Base-by-base conservation (phyloP, 305 asterid genomes). In the Coffea humblotiana region DNA sequence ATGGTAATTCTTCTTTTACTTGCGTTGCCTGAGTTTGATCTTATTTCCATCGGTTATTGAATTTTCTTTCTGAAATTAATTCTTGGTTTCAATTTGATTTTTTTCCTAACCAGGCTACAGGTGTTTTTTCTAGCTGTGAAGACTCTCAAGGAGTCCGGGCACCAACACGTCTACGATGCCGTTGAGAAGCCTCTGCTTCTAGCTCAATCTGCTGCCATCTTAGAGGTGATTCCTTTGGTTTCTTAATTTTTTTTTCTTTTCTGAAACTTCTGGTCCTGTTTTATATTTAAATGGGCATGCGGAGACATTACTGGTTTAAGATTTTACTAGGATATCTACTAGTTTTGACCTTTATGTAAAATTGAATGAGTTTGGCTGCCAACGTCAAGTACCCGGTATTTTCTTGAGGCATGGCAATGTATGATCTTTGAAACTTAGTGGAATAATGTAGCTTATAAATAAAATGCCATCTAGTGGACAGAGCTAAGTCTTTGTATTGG, bases 141-240 rank as follows among this genome's bases (percentile, higher is more conserved):
- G 64, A 84, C 97, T 13, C 86, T 92, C 72, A 75, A 18, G 25
- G 81, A 88, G 23, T 92, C 96, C 37, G 94, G 97, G 77, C 88
- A 87, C 84, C 77, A 86, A 76, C 88, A 90, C 87, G 98, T 94
- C 63, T 94, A 91, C 87, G 87, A 88, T 75, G 93, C 98, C 78
- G 89, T 92, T 54, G 92, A 91, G 78, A 94, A 86, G 80, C 98
- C 98, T 76, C 87, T 96, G 47, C 84, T 91, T 82, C 88, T 88
- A 80, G 96, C 98, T 25, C 97, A 96, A 80, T 86, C 98, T 63
- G 97, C 98, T 67, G 97, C 99, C 45, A 74, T 90, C 16, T 87
- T 96, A 82, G 99, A 94, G 86, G 95, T 94, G 64, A 66, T n/a
- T 23, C n/a, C 67, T 14, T 8, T 27, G 43, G 43, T 40, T 40